A percentile compares a stretch with the other conserved stretches of the same genome.
phyloP scores from a whole-genome alignment of 164 flowering plant genomes.

The Vitis labrusca region DNA sequence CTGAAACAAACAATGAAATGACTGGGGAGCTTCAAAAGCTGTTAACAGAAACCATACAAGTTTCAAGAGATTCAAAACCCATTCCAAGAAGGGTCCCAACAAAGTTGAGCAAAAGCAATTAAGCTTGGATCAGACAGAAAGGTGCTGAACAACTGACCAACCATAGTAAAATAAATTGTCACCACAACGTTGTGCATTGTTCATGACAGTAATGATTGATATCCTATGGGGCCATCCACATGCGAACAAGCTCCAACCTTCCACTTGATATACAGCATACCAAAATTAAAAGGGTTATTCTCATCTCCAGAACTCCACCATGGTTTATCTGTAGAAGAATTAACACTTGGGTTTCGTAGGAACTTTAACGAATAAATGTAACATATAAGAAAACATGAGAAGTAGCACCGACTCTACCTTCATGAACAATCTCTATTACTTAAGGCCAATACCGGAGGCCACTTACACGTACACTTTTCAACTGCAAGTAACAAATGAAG shows the following conservation, averaged over 20 bases:
- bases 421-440: constrained; percentile 71
- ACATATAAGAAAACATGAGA: background rate
- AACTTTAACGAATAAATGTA: background rate
- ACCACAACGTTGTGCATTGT: constrained; percentile 83
- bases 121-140: constrained; percentile 96
- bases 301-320: constrained; percentile 79
- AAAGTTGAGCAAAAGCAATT: constrained; percentile 91
- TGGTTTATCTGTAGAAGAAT: constrained; percentile 59
- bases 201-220: constrained; percentile 89
- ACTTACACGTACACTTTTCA: constrained; percentile 80
- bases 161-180: background rate
- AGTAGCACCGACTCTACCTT: constrained; percentile 43
- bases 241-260: constrained; percentile 97
- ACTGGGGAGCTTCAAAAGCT: no score
- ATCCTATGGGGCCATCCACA: constrained; percentile 90
- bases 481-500: constrained; percentile 44
- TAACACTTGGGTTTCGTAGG: background rate
- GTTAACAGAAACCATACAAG: no score
- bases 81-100: constrained; percentile 78
- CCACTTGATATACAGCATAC: constrained; percentile 79
- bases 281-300: constrained; percentile 78
- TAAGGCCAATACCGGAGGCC: constrained; percentile 98
- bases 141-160: constrained; percentile 85
- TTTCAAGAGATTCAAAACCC: constrained; percentile 5
- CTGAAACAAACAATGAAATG: no score